Conservation (phyloP, 495 filamentous ascomycete genomes). For the Penicillium bialowiezense region DNA sequence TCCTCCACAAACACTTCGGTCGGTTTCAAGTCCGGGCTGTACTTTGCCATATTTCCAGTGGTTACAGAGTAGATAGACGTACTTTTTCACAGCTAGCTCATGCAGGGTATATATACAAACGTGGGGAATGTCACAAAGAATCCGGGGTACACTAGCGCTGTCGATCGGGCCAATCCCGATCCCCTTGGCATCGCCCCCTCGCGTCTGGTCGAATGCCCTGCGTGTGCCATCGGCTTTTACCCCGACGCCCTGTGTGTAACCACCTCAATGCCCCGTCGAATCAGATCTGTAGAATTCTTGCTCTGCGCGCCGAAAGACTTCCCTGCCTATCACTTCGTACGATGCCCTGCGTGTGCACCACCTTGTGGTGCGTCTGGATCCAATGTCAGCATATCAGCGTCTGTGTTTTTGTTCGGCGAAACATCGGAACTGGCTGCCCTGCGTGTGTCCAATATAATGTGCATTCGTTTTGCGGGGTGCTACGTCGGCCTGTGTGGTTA, state of each 20-base stretch:
- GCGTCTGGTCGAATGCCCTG: slow-evolving; percentile 11
- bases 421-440: background rate
- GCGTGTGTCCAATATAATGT: slow-evolving; percentile 8
- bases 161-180: slow-evolving; percentile 7
- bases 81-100: no score
- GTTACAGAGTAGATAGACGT: no score
- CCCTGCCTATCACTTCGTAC: background rate
- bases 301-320: slow-evolving; percentile 5
- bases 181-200: slow-evolving; percentile 1
- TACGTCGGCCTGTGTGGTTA: background rate
- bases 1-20: slow-evolving; percentile 13
- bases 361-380: background rate
- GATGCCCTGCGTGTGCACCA: slow-evolving; percentile 12
- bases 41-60: slow-evolving; percentile 18
- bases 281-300: no score
- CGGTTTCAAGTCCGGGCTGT: slow-evolving; percentile 10
- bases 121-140: slow-evolving; percentile 2
- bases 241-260: slow-evolving; percentile 9
- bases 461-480: background rate
- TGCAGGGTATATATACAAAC: background rate
- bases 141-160: slow-evolving; percentile 17
- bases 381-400: background rate
- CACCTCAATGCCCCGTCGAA: background rate
- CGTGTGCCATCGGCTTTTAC: background rate
- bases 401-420: background rate